Conservation (phyloP, 1,139 yeast genomes). For the Casaregolazyma suthepensis region DNA sequence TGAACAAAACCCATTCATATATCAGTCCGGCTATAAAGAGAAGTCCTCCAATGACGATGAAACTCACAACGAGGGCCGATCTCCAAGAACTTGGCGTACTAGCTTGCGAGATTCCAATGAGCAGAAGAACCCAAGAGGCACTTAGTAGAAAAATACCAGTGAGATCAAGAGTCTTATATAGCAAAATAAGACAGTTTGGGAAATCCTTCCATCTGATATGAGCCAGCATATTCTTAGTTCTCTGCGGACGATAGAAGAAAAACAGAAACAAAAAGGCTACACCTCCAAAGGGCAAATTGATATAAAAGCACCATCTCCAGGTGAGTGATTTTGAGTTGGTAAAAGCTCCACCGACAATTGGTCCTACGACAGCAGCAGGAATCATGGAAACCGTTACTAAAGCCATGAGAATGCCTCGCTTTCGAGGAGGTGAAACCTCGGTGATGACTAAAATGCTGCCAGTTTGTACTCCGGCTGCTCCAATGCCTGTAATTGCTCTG, state of each 20-base stretch:
- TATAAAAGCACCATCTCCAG: constrained; percentile 79
- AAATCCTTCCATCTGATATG: not conserved
- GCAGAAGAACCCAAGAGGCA: constrained; percentile 24
- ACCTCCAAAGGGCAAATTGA: constrained; percentile 64
- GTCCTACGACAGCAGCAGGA: constrained; percentile 86
- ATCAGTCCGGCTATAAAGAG: constrained; percentile 36
- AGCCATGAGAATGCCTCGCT: constrained; percentile 66
- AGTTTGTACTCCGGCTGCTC: constrained; percentile 83
- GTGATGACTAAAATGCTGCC: constrained; percentile 86
- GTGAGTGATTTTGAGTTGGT: constrained; percentile 41
- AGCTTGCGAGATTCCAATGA: constrained; percentile 49
- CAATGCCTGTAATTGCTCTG: constrained; percentile 88
- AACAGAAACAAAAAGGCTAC: constrained; percentile 41
- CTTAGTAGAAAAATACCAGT: constrained; percentile 26
- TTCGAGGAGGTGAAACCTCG: constrained; percentile 87
- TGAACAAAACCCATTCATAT: constrained; percentile 44
- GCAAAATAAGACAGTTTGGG: constrained; percentile 29
- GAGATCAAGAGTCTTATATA: constrained; percentile 42
- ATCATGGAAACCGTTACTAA: constrained; percentile 76
- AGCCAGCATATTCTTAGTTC: constrained; percentile 36
- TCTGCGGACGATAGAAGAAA: constrained; percentile 47
- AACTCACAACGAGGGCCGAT: constrained; percentile 48
- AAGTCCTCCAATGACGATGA: constrained; percentile 48
- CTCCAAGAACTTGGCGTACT: constrained; percentile 40
- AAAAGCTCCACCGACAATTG: constrained; percentile 57